Evolutionary conservation across 768 basidiomycete species (phyloP).

Genomic region (Termitomyces sp.): DNA sequence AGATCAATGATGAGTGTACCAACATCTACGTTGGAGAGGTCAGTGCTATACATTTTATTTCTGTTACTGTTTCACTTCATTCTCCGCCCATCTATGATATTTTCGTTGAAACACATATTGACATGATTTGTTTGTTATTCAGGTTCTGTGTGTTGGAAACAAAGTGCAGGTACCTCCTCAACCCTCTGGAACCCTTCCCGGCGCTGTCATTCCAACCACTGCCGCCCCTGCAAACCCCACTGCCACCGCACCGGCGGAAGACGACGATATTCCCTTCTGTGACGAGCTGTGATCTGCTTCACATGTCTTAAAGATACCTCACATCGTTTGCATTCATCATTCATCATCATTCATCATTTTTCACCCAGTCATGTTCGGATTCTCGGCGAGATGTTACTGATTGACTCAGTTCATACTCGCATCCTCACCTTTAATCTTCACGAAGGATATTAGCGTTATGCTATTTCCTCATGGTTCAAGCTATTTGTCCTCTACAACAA

Average conservation of each 20-base stretch:
- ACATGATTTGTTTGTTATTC: neutral
- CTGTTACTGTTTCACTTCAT: neutral
- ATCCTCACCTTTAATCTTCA: neutral
- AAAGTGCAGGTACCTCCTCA: constrained; percentile 37
- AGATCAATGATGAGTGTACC: constrained; percentile 46
- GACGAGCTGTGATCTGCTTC: constrained; percentile 34
- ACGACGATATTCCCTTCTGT: constrained; percentile 44
- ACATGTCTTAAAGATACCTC: constrained; percentile 6
- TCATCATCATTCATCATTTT: neutral
- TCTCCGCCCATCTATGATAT: neutral
- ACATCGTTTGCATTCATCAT: constrained; percentile 1
- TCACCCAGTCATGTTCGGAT: neutral
- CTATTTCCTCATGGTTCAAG: neutral
- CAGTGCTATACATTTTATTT: constrained; percentile 13
- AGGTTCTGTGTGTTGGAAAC: constrained; percentile 49
- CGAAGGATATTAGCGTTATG: neutral
- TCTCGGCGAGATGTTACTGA: constrained; percentile 12
- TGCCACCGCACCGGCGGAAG: constrained; percentile 18
- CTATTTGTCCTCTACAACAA: neutral
- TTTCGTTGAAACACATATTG: neutral
- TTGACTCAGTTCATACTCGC: constrained; percentile 12
- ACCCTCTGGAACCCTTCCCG: constrained; percentile 19
- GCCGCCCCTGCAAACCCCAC: constrained; percentile 19
- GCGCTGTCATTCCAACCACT: constrained; percentile 26
- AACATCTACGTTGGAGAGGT: constrained; percentile 81